A percentile compares a stretch with the other conserved stretches of the same genome.
Evolutionary conservation across 345 rosid species (phyloP).

Genomic region (Populus nigra): DNA sequence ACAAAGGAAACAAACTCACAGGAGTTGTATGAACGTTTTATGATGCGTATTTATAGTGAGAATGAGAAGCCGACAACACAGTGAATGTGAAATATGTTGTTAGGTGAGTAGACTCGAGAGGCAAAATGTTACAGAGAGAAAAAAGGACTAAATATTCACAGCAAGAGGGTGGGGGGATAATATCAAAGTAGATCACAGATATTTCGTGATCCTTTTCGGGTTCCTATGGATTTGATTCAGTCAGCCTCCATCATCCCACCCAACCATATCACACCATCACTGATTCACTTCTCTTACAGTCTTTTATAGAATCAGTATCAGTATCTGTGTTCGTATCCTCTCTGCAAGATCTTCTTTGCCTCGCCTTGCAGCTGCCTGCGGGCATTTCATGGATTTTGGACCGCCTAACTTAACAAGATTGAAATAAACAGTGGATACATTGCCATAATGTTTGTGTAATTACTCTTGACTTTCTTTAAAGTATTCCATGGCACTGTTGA

Average conservation of each 20-base stretch:
- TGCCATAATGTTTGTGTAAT: no score
- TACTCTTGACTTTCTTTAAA: no score
- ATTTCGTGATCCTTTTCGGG: slow-evolving; percentile 61
- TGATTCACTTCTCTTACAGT: neutral
- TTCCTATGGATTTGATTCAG: slow-evolving; percentile 43
- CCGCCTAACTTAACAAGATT: neutral
- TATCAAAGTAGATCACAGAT: slow-evolving; percentile 55
- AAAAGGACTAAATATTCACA: no score
- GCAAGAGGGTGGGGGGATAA: slow-evolving; percentile 1
- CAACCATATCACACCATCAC: neutral
- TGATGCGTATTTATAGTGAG: slow-evolving; percentile 25
- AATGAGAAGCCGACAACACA: slow-evolving; percentile 14
- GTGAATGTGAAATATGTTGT: slow-evolving; percentile 24
- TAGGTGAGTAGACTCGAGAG: slow-evolving; percentile 5
- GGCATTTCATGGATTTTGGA: slow-evolving; percentile 1
- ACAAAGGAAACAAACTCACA: slow-evolving; percentile 30
- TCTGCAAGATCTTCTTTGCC: slow-evolving; percentile 1
- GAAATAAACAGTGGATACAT: neutral
- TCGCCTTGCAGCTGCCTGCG: neutral
- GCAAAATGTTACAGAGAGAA: no score
- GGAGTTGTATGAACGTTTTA: slow-evolving; percentile 28
- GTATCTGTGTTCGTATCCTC: neutral
- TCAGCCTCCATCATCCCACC: slow-evolving; percentile 7
- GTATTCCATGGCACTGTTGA: no score
- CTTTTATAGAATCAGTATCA: slow-evolving; percentile 1